phyloP scores from a whole-genome alignment of 2,329 filamentous ascomycete species.

The Monilinia vaccinii-corymbosi region DNA sequence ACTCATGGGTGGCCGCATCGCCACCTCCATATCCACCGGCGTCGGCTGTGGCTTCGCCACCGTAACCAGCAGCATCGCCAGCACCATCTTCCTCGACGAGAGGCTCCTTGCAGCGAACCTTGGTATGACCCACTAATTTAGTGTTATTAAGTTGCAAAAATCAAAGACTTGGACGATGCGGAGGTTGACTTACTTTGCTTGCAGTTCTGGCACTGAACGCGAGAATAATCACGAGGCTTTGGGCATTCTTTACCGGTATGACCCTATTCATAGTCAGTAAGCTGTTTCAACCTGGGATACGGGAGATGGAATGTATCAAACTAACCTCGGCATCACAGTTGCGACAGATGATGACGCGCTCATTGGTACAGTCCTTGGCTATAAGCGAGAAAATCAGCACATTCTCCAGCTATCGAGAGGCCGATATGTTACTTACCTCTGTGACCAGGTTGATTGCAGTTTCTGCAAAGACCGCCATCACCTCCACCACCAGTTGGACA shows the following conservation, averaged over 20 bases:
- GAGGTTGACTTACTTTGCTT: conserved; percentile 30
- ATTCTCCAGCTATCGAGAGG: not conserved
- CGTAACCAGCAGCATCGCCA: conserved; percentile 11
- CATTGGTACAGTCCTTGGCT: conserved; percentile 39
- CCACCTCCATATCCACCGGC: not conserved
- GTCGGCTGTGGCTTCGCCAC: not conserved
- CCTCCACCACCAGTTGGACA: conserved; percentile 53
- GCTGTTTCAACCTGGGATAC: not conserved
- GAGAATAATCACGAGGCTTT: conserved; percentile 45
- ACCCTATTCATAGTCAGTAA: conserved; percentile 29
- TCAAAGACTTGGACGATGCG: not conserved
- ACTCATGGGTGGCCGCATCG: not conserved
- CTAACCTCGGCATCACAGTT: conserved; percentile 49
- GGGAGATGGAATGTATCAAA: not conserved
- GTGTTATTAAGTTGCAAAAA: not conserved
- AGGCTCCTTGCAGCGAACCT: conserved; percentile 33
- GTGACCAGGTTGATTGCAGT: conserved; percentile 58
- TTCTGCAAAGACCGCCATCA: conserved; percentile 45
- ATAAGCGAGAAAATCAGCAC: not conserved
- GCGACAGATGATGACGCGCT: conserved; percentile 29
- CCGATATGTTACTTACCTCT: conserved; percentile 18
- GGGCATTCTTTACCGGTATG: conserved; percentile 50
- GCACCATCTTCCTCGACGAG: conserved; percentile 19
- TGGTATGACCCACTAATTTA: conserved; percentile 32
- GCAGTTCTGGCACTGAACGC: conserved; percentile 52